phyloP scores from a whole-genome alignment of 805 yeast genomes.

The Naumovozyma baii region DNA sequence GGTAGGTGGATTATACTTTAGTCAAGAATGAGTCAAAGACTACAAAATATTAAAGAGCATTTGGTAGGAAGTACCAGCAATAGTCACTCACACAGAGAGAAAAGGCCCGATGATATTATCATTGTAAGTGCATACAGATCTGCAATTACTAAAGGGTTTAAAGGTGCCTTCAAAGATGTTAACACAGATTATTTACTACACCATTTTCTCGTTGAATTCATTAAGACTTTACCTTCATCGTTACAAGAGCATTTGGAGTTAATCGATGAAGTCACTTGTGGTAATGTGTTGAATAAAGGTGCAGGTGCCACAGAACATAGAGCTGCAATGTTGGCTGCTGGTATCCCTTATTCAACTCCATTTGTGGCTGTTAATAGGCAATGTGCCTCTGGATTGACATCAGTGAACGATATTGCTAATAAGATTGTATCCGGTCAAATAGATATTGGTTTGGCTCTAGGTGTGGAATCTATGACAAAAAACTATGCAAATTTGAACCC shows the following conservation, averaged over 20 bases:
- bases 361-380: constrained; percentile 84
- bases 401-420: constrained; percentile 79
- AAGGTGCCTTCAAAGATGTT: constrained; percentile 76
- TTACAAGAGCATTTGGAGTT: constrained; percentile 41
- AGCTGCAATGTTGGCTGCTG: constrained; percentile 86
- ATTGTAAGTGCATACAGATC: constrained; percentile 86
- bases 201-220: constrained; percentile 52
- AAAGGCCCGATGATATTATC: constrained; percentile 82
- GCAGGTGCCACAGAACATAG: constrained; percentile 95
- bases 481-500: constrained; percentile 72
- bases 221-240: constrained; percentile 37
- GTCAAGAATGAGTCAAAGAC: constrained; percentile 28
- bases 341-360: constrained; percentile 71
- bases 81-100: constrained; percentile 14
- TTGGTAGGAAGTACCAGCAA: constrained; percentile 4
- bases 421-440: constrained; percentile 83
- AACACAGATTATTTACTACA: constrained; percentile 70
- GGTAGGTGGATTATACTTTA: no score
- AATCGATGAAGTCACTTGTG: constrained; percentile 80
- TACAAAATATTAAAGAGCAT: constrained; percentile 24
- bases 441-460: constrained; percentile 82
- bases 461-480: constrained; percentile 90
- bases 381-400: constrained; percentile 90
- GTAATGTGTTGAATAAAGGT: constrained; percentile 85
- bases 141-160: constrained; percentile 79